Conservation (phyloP, 2,329 filamentous ascomycete species). For the Simplicillium sp. region DNA sequence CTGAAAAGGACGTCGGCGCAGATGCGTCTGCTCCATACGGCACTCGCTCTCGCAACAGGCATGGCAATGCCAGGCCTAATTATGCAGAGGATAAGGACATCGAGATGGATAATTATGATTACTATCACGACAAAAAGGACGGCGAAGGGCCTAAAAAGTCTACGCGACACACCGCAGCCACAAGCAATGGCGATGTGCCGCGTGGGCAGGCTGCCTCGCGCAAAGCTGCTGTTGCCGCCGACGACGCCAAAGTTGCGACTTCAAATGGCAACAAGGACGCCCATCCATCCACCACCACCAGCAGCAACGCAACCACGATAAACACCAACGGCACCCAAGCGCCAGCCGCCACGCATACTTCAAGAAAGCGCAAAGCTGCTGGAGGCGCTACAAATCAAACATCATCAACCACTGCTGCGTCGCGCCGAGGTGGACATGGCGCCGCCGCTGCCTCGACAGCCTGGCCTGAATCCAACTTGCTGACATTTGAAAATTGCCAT, state of each 20-base stretch:
- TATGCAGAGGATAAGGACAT: slow-evolving; percentile 92
- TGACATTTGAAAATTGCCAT: slow-evolving; percentile 71
- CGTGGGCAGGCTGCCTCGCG: slow-evolving; percentile 26
- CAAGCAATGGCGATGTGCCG: slow-evolving; percentile 26
- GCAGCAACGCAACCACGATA: slow-evolving; percentile 12
- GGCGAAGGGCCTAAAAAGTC: slow-evolving; percentile 45
- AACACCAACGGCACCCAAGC: slow-evolving; percentile 33
- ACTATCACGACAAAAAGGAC: slow-evolving; percentile 42
- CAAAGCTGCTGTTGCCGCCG: slow-evolving; percentile 24
- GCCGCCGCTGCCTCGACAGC: slow-evolving; percentile 28
- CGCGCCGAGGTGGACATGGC: slow-evolving; percentile 17
- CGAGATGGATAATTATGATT: slow-evolving; percentile 78
- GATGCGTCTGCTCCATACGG: slow-evolving; percentile 66
- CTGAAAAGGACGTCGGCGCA: slow-evolving; percentile 38
- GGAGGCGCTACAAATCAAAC: slow-evolving; percentile 7
- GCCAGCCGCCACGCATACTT: slow-evolving; percentile 37
- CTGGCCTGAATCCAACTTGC: slow-evolving; percentile 68
- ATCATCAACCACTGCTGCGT: slow-evolving; percentile 10
- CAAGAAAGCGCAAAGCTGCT: slow-evolving; percentile 82
- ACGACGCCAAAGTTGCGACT: slow-evolving; percentile 26
- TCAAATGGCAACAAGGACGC: slow-evolving; percentile 28
- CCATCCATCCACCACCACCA: slow-evolving; percentile 14
- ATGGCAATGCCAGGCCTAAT: slow-evolving; percentile 71
- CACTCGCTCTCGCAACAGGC: slow-evolving; percentile 86
- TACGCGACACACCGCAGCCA: slow-evolving; percentile 33